Conservation (phyloP, 2,329 filamentous ascomycete species). For the Elsinoe batatas region DNA sequence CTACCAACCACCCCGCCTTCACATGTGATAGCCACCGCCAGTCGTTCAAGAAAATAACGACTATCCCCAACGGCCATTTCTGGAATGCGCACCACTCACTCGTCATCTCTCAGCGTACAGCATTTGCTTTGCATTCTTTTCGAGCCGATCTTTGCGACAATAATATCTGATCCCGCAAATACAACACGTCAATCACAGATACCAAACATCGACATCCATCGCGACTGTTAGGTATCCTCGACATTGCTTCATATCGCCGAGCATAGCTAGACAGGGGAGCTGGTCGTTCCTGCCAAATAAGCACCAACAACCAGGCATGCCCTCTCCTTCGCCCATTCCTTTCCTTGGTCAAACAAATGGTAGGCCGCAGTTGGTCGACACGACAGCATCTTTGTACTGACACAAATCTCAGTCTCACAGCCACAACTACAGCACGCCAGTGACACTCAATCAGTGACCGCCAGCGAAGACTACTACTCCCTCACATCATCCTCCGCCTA, state of each 20-base stretch:
- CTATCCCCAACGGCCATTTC: constrained; percentile 10
- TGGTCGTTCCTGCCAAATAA: background rate
- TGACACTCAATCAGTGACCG: constrained; percentile 39
- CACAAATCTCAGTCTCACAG: constrained; percentile 26
- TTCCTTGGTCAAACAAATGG: constrained; percentile 33
- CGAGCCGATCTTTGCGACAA: background rate
- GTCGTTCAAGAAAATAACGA: constrained; percentile 6
- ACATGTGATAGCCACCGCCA: background rate
- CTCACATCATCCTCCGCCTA: constrained; percentile 31
- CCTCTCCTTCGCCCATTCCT: constrained; percentile 3
- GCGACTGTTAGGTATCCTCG: background rate
- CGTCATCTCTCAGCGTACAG: too few species aligned
- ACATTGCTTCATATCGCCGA: background rate
- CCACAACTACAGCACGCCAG: constrained; percentile 31
- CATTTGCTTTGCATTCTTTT: too few species aligned
- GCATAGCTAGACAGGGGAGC: background rate
- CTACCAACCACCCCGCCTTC: constrained; percentile 11
- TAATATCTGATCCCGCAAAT: background rate
- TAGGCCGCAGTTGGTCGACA: constrained; percentile 16
- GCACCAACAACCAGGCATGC: background rate
- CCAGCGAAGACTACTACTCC: constrained; percentile 43
- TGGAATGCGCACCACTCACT: background rate
- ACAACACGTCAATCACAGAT: background rate
- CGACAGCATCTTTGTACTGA: background rate
- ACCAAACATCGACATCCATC: background rate